A percentile compares a stretch with the other conserved stretches of the same genome.
Conservation (phyloP, 768 basidiomycete genomes). For the Leucocoprinus leucothites region DNA sequence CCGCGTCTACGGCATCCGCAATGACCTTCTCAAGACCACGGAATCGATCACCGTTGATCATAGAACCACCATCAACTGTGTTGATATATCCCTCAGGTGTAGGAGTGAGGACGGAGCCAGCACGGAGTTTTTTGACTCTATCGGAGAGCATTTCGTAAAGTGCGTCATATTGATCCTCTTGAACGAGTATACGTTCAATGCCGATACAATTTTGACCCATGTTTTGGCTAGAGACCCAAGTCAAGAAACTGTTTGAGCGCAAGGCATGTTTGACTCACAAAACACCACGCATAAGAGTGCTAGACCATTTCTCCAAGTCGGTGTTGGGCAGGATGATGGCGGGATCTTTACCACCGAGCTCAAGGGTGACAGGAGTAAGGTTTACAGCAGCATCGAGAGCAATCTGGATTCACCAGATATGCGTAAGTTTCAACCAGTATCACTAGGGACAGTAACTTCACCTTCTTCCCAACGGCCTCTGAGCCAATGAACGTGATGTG, state of each 20-base stretch:
- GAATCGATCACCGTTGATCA: slow-evolving; percentile 80
- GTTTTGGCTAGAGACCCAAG: slow-evolving; percentile 61
- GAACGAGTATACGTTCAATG: slow-evolving; percentile 90
- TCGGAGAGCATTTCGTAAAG: slow-evolving; percentile 64
- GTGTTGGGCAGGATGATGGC: slow-evolving; percentile 86
- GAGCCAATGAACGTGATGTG: slow-evolving; percentile 96
- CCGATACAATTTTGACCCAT: slow-evolving; percentile 97
- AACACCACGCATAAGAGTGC: slow-evolving; percentile 85
- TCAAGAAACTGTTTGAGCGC: background rate
- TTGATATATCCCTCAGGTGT: slow-evolving; percentile 65
- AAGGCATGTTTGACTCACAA: slow-evolving; percentile 56
- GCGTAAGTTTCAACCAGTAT: background rate
- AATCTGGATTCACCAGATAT: slow-evolving; percentile 46
- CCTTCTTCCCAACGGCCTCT: slow-evolving; percentile 73
- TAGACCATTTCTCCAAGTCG: slow-evolving; percentile 75
- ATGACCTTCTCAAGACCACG: slow-evolving; percentile 65
- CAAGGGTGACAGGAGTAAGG: slow-evolving; percentile 88
- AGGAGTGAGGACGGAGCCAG: slow-evolving; percentile 70
- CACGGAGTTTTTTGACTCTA: slow-evolving; percentile 67
- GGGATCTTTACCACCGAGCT: slow-evolving; percentile 95
- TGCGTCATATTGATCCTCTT: slow-evolving; percentile 70
- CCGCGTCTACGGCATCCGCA: slow-evolving; percentile 61
- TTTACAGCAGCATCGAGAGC: slow-evolving; percentile 81
- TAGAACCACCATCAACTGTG: slow-evolving; percentile 82
- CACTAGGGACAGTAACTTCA: slow-evolving; percentile 21